Conservation (phyloP, 202 grass and related monocot species). For the Brachypodium distachyon region DNA sequence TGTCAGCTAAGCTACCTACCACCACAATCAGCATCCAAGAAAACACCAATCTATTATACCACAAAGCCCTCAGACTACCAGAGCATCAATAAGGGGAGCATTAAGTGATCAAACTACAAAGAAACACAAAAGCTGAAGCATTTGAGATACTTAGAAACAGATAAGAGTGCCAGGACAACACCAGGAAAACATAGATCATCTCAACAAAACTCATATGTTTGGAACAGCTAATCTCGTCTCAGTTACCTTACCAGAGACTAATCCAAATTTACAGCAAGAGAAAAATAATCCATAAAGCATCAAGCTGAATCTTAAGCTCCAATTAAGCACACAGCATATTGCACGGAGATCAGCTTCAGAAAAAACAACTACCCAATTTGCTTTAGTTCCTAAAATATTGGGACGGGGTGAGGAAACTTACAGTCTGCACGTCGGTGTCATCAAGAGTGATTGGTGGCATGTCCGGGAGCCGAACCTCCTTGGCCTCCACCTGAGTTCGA, state of each 20-base stretch:
- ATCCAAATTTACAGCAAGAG: background rate
- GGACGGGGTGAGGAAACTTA: slow-evolving; percentile 23
- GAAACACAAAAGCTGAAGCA: background rate
- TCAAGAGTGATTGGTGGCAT: slow-evolving; percentile 68
- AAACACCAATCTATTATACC: background rate
- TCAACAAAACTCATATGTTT: background rate
- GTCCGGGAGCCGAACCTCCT: slow-evolving; percentile 64
- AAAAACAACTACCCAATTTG: background rate
- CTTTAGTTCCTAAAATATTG: background rate
- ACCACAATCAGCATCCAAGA: background rate
- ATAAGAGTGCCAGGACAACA: background rate
- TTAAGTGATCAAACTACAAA: background rate
- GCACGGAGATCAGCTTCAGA: background rate
- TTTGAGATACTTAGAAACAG: background rate
- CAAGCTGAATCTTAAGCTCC: background rate
- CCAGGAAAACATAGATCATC: background rate
- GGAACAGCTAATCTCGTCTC: background rate
- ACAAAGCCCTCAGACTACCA: background rate
- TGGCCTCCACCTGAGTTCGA: slow-evolving; percentile 69
- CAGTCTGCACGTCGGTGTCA: slow-evolving; percentile 81
- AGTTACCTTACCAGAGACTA: slow-evolving; percentile 5
- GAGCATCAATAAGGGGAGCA: background rate
- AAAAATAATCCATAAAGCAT: background rate
- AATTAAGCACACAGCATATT: background rate
- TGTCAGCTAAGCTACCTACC: background rate